Evolutionary conservation across 1,139 yeast genomes (phyloP), one percentile per base, ranked within the genome.

Genomic region (Kodamaea fungicola): DNA sequence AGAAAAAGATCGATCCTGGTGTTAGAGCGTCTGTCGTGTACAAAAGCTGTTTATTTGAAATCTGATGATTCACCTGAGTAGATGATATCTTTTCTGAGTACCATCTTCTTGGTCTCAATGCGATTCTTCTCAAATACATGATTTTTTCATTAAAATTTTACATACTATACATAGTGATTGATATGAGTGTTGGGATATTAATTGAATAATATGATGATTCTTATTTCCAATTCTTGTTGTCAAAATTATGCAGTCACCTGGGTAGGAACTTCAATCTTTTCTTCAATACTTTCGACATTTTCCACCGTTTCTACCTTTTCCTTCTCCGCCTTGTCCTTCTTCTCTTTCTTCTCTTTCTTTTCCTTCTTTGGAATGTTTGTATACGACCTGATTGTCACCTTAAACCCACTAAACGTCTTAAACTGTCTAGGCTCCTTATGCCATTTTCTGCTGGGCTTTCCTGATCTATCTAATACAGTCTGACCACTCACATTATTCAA

Each of bases 1-100:
- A 67, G 54, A 90, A 89, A 67, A 90, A 90, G 4, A 84, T 74
- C 2, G 92, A 83, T 0, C 97, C 97, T 0, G 97, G 97, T 0
- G 96, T 82, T 10, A 78, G 61, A 8, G 82, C 75, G 57, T 87
- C 95, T 1, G 86, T 80, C 64, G 83, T 78, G 57, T 82, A 89
- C 29, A 90, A 66, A 43, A 77, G 76, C 55, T 89, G 96, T 45
- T 72, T 75, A 8, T 64, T 71, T n/a, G 85, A 78, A 8, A 80
- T 67, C 16, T 71, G 54, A 22, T 72, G 68, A 47, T 76, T 78
- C 13, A 66, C 49, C 37, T 67, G 67, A 2, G 74, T 64, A 21
- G 70, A 52, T 7, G 65, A 33, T 22, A 29, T 35, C 5, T 33
- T 27, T 23, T 23, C 26, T 8, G 26, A 23, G 10, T 23, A 23